These are phyloP conservation scores for Cystobasidiopsis lactophilus DNA, from an alignment of 768 basidiomycete species.

Conservation along the genomic window DNA sequence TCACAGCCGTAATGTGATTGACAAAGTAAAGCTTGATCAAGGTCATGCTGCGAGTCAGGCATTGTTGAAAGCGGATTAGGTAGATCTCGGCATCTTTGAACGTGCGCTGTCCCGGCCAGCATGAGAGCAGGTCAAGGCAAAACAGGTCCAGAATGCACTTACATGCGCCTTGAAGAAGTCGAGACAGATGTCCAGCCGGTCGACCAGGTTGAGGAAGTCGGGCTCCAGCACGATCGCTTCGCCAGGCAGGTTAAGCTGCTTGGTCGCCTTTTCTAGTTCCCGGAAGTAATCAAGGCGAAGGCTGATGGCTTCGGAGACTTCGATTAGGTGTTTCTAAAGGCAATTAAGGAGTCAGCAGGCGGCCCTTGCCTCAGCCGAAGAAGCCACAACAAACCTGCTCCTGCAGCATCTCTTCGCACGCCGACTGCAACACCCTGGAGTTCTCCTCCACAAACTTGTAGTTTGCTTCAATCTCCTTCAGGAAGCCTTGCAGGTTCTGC, in stretches of 20 bases:
- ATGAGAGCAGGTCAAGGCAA: background rate
- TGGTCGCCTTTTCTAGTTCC: constrained; percentile 74
- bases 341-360: background rate
- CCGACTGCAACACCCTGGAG: constrained; percentile 72
- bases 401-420: constrained; percentile 68
- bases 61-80: constrained; percentile 90
- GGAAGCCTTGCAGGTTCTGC: constrained; percentile 46
- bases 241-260: constrained; percentile 83
- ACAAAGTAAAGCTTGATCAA: constrained; percentile 94
- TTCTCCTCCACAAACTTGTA: constrained; percentile 79
- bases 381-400: constrained; percentile 41
- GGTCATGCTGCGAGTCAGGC: constrained; percentile 93
- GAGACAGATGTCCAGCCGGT: constrained; percentile 81
- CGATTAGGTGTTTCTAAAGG: constrained; percentile 48
- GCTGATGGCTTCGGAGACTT: constrained; percentile 61
- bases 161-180: constrained; percentile 73
- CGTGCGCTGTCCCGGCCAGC: constrained; percentile 40
- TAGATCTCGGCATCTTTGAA: constrained; percentile 85
- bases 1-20: constrained; percentile 53
- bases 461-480: constrained; percentile 58
- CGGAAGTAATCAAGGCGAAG: constrained; percentile 74
- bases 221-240: constrained; percentile 72
- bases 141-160: constrained; percentile 23
- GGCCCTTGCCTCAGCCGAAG: too few species aligned
- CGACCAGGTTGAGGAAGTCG: constrained; percentile 89